Base-by-base conservation (phyloP, 192 early-diverging fungal species). In the Geosiphon pyriformis region DNA sequence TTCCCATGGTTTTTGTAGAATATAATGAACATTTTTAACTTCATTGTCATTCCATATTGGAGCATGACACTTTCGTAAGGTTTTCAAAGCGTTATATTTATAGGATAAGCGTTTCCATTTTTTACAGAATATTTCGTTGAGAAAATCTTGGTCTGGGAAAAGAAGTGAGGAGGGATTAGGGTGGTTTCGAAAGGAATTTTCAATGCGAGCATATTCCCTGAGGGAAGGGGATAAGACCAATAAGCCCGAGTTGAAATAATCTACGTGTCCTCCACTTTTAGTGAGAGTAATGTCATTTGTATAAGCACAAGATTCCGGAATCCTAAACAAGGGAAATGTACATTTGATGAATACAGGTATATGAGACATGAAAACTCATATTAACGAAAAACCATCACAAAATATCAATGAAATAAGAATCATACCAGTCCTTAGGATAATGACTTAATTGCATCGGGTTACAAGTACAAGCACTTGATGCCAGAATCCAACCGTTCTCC, bases 231-330 rank as follows among this genome's bases (percentile, higher is more conserved):
- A 61, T 25, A 83, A 37, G 6, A 83, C 74, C 26, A 83, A 59
- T 2, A 83, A 53, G 10, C 82, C 82, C 26, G 74, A 72, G 55
- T 83, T 83, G 66, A 83, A 83, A 61, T 83, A 81, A 59, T 59
- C 53, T 6, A 29, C 31, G 20, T 50, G 68, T 29, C 42, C 32
- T 2, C 51, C 11, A 32, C 25, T n/a, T n/a, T n/a, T n/a, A n/a
- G n/a, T n/a, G n/a, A n/a, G n/a, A n/a, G n/a, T n/a, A n/a, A n/a
- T n/a, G n/a, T 32, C 34, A 26, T 47, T 32, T 15, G 78, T 79
- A 53, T 75, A 78, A 18, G 70, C 72, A 57, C 77, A 78, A 42
- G 63, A 74, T 4, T 59, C 61, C 10, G 77, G 71, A 26, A 68
- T 67, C 74, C 77, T 74, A 59, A 23, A 51, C 2, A 47, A 49